Evolutionary conservation across 495 filamentous ascomycete species (phyloP).

Genomic region (Evernia prunastri): DNA sequence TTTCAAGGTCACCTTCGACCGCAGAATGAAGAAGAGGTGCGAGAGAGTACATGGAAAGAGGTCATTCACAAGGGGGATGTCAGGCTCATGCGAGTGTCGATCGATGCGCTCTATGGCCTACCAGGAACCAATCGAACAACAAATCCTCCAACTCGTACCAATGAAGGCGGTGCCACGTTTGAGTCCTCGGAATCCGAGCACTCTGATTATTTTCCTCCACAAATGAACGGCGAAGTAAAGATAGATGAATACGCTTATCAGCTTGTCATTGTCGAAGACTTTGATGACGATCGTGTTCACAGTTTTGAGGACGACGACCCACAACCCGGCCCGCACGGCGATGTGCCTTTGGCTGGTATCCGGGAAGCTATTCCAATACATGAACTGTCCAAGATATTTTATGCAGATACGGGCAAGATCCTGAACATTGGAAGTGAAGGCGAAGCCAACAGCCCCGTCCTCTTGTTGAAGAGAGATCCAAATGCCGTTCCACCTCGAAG

Average conservation of each 20-base stretch:
- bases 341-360: constrained; percentile 66
- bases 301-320: constrained; percentile 61
- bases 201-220: constrained; percentile 16
- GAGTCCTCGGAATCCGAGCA: neutral
- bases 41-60: constrained; percentile 92
- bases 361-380: constrained; percentile 80
- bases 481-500: constrained; percentile 65
- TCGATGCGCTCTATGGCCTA: constrained; percentile 34
- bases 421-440: constrained; percentile 78
- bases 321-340: constrained; percentile 61
- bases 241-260: constrained; percentile 80
- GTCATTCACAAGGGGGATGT: constrained; percentile 91
- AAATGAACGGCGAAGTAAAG: constrained; percentile 45
- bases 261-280: constrained; percentile 81
- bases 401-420: constrained; percentile 90
- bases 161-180: neutral
- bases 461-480: constrained; percentile 79
- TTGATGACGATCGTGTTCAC: constrained; percentile 87
- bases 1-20: constrained; percentile 72
- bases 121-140: neutral
- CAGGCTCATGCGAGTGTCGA: constrained; percentile 60
- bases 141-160: constrained; percentile 11
- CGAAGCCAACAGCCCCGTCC: constrained; percentile 75
- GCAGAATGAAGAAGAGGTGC: constrained; percentile 54
- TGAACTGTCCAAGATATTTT: constrained; percentile 93